Conservation (phyloP, 306 rosid genomes). For the Pterocarpus macrocarpus region DNA sequence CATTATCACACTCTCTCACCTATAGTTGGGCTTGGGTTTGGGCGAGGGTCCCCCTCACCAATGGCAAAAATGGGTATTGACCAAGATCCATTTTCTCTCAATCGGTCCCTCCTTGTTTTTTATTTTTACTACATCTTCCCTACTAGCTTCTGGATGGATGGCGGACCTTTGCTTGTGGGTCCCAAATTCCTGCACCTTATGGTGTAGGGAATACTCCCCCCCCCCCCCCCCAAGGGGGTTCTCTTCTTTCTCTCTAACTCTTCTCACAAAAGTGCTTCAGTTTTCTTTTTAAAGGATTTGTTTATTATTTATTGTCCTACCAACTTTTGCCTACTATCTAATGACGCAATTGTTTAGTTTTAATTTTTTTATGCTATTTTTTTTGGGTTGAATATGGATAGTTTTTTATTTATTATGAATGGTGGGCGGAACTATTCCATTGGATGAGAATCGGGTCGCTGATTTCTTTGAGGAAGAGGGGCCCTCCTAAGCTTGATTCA, state of each 20-base stretch:
- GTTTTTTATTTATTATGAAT: constrained; percentile 37
- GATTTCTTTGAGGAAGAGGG: background rate
- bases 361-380: background rate
- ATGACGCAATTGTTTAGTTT: background rate
- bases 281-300: background rate
- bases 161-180: constrained; percentile 50
- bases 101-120: constrained; percentile 41
- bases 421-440: constrained; percentile 50
- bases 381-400: background rate
- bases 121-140: background rate
- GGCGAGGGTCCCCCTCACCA: constrained; percentile 44
- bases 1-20: constrained; percentile 41
- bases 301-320: constrained; percentile 45
- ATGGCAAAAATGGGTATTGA: constrained; percentile 39
- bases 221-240: too few species aligned
- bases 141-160: constrained; percentile 46
- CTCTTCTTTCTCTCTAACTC: background rate
- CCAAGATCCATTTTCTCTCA: constrained; percentile 22
- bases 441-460: constrained; percentile 45
- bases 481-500: constrained; percentile 34
- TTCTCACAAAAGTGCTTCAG: constrained; percentile 2
- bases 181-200: constrained; percentile 41
- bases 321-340: constrained; percentile 43
- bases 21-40: background rate
- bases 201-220: constrained; percentile 38